Evolutionary conservation across 2,329 filamentous ascomycete genomes (phyloP).

Genomic region (Nemania bipapillata): DNA sequence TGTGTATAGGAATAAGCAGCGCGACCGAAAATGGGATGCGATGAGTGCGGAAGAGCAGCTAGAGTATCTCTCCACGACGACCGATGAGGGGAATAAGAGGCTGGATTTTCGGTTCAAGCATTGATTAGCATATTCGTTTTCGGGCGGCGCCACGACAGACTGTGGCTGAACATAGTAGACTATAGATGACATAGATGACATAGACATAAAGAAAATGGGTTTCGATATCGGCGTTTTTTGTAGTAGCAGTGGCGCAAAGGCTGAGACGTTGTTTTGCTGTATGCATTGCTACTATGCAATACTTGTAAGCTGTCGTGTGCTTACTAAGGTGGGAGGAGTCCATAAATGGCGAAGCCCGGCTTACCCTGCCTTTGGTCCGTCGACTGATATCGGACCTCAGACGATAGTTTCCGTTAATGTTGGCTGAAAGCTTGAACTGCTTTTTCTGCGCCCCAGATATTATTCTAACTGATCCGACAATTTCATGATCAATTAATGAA

Average conservation of each 20-base stretch:
- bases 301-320: background rate
- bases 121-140: slow-evolving; percentile 1
- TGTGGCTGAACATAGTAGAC: background rate
- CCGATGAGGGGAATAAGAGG: slow-evolving; percentile 58
- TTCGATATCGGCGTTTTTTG: background rate
- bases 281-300: too few relatives aligned
- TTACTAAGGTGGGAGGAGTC: background rate
- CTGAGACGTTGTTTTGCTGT: background rate
- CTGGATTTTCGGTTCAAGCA: slow-evolving; percentile 55
- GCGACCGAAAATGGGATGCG: slow-evolving; percentile 58
- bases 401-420: background rate
- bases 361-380: background rate
- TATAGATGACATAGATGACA: background rate
- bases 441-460: background rate
- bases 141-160: background rate
- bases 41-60: slow-evolving; percentile 61
- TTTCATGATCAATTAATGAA: background rate
- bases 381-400: background rate
- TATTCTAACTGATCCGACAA: background rate
- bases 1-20: slow-evolving; percentile 48
- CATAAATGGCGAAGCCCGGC: background rate
- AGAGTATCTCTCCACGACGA: slow-evolving; percentile 59
- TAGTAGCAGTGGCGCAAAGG: background rate
- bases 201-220: background rate
- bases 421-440: background rate